Evolutionary conservation across 202 grass and related monocot species (phyloP), one percentile per base, ranked within the genome.

Genomic region (Elaeis oleifera): DNA sequence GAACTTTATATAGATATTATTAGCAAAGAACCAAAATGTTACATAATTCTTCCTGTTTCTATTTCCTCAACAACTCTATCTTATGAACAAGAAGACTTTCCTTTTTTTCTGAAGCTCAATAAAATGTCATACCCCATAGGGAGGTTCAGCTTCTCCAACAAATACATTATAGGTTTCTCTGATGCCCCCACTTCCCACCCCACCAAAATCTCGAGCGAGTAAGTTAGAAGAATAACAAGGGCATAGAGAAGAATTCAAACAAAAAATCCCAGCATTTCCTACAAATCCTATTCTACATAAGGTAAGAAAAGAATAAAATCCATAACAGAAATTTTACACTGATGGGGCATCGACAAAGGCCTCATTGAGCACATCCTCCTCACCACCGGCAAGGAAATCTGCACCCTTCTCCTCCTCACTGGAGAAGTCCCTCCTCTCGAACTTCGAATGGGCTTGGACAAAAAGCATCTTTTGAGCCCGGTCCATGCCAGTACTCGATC

Each of bases 341-440:
- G 76, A 83, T 15, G 79, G 69, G 16, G 73, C 52, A 39, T 89
- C 90, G 16, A 63, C 11, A 83, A 31, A 76, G 49, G 70, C 58
- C 21, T 83, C 76, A 49, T 83, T 78, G 49, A 90, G 67, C 78
- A 87, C 79, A 81, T 95, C 84, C 60, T 85, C 79, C 8, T 78
- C 90, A 24, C 74, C 79, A n/a, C 62, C 73, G 13, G 73, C 48
- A 23, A 81, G 74, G 3, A 95, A 68, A 21, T 85, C 87, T 5
- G 64, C 69, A 52, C 89, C 90, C 79, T 73, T 86, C 50, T 89
- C 90, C 71, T 95, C 82, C 27, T 89, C 85, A 3, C 54, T 81
- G 0, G 67, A 83, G 65, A 95, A 81, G 49, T 95, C 81, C 76
- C 79, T 83, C 73, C 90, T 83, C 65, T 89, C 85, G 4, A 95